Evolutionary conservation across 2,329 filamentous ascomycete species (phyloP).

Genomic region (Ceratocystis eucalypticola): DNA sequence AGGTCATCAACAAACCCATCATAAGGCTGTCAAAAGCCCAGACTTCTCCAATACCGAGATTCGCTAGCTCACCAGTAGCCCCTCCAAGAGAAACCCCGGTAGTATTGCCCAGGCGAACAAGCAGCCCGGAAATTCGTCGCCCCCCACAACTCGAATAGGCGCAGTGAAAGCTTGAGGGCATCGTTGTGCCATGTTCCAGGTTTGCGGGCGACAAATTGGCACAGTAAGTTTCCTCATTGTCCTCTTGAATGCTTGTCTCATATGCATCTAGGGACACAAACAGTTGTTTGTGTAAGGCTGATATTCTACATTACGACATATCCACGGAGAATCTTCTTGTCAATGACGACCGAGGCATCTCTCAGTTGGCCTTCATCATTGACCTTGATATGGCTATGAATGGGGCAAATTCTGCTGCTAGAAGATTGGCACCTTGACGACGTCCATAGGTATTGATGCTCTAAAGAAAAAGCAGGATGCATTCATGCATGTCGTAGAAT

Average conservation of each 20-base stretch:
- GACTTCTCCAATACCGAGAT: background rate
- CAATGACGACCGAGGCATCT: background rate
- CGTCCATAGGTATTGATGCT: background rate
- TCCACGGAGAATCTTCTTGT: background rate
- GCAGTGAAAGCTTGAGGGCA: too few relatives aligned
- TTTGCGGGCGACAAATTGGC: too few relatives aligned
- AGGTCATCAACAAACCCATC: background rate
- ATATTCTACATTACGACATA: background rate
- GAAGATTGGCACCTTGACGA: background rate
- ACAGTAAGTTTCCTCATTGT: too few relatives aligned
- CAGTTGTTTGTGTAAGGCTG: background rate
- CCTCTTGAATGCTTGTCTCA: too few relatives aligned
- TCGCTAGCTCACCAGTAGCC: background rate
- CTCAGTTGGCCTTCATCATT: background rate
- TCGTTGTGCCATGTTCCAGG: too few relatives aligned
- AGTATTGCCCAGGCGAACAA: too few relatives aligned
- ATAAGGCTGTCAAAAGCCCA: background rate
- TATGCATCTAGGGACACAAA: too few relatives aligned
- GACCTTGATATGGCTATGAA: background rate
- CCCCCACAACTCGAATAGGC: too few relatives aligned
- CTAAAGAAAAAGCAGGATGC: background rate
- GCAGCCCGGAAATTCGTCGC: too few relatives aligned
- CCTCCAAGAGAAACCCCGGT: too few relatives aligned
- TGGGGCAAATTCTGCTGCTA: background rate
- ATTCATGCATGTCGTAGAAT: slow-evolving; percentile 2